Percentiles rank a stretch among this genome's conserved stretches.
Conservation (phyloP, 345 rosid species). For the Eucalyptus cloeziana region DNA sequence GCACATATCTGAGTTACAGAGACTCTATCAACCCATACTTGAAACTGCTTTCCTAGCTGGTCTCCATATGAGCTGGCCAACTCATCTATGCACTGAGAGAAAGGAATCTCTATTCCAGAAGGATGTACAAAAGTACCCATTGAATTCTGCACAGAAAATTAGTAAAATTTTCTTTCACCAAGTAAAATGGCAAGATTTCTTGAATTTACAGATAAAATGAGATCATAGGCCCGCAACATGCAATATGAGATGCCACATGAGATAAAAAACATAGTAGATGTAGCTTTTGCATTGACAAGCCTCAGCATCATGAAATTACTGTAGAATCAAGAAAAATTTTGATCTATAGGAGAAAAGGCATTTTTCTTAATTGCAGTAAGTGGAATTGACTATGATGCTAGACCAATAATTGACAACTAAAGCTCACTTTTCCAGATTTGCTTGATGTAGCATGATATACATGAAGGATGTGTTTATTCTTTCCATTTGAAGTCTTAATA, state of each 20-base stretch:
- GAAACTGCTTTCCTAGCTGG: conserved; percentile 33
- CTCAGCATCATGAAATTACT: background rate
- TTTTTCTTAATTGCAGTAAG: background rate
- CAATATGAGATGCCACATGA: background rate
- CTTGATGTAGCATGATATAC: background rate
- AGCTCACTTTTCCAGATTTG: background rate
- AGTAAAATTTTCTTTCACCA: background rate
- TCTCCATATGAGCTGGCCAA: conserved; percentile 41
- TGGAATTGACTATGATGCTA: background rate
- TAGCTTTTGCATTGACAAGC: background rate
- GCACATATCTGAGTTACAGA: conserved; percentile 37
- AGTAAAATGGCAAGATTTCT: background rate
- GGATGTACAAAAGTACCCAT: conserved; percentile 43
- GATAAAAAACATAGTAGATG: background rate
- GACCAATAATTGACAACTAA: background rate
- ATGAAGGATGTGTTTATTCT: background rate
- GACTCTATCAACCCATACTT: conserved; percentile 63
- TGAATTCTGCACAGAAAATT: conserved; percentile 20
- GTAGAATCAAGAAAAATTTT: background rate
- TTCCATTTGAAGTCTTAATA: background rate
- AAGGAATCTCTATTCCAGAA: conserved; percentile 33
- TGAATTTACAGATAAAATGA: background rate
- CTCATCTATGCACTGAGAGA: conserved; percentile 25
- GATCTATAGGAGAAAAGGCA: background rate
- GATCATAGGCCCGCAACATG: background rate